Evolutionary conservation across 768 basidiomycete genomes (phyloP), one percentile per base, ranked within the genome.

Genomic region (Termitomyces sp.): DNA sequence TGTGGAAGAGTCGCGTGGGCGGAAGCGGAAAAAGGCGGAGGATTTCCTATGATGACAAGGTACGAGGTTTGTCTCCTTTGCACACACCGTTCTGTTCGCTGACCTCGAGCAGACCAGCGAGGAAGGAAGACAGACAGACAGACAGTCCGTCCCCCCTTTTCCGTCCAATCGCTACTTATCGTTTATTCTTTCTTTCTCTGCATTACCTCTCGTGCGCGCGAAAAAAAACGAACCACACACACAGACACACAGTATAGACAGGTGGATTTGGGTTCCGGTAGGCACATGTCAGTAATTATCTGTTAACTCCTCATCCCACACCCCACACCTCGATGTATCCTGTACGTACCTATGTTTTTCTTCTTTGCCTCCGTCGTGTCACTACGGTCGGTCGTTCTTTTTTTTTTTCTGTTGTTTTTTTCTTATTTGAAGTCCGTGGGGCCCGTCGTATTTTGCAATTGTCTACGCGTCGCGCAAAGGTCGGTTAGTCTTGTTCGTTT

Each of bases 11-110:
- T 77, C 82, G 54, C 83, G 90, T 65, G 91, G 92, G 52, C 91
- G 87, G 79, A 94, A 94, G 74, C 79, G 93, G 51, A 90, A 92
- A 51, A 80, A 91, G 65, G 93, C 93, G 36, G 92, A 94, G 74
- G 93, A 94, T 73, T 92, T 91, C 74, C 75, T 94, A 67, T 92
- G 66, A 70, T 13, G 40, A 49, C n/a, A 5, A 50, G 54, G 42
- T 49, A 49, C n/a, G 4, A 50, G 54, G 42, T 49, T 7, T 28
- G 52, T 20, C 3, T n/a, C 11, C 32, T 4, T 33, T 38, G 13
- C 39, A 35, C 24, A 7, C 35, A 13, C 22, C 50, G 7, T 18
- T 3, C 11, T 28, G 3, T 24, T 15, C 20, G 11, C 32, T 55
- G 4, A 53, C 24, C 15, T 32, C 8, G n/a, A 15, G n/a, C n/a